Conservation (phyloP, 257 asterid genomes). For the Rauvolfia tetraphylla region DNA sequence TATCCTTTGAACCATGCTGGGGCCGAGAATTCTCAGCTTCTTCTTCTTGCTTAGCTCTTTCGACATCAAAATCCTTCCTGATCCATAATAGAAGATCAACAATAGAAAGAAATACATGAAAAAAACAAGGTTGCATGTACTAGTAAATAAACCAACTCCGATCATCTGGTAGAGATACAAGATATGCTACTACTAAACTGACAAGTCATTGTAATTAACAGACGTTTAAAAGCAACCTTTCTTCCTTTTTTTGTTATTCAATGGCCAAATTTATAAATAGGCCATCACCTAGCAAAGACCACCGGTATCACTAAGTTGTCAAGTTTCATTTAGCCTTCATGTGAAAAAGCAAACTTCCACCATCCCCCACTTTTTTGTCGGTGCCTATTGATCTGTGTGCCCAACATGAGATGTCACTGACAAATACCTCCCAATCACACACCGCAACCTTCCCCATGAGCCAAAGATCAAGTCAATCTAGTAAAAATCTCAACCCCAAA, state of each 20-base stretch:
- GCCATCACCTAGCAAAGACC: not conserved
- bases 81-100: slow-evolving; percentile 18
- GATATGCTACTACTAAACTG: not conserved
- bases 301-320: not conserved
- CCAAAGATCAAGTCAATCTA: not conserved
- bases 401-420: not conserved
- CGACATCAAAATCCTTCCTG: slow-evolving; percentile 74
- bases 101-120: not conserved
- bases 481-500: not conserved
- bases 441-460: not conserved
- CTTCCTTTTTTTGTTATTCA: not conserved
- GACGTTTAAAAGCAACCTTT: not conserved
- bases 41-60: slow-evolving; percentile 70
- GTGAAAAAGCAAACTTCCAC: not conserved
- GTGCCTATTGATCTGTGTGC: not conserved
- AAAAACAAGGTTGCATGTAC: not conserved
- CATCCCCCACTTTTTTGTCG: not conserved
- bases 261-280: not conserved
- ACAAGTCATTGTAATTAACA: not conserved
- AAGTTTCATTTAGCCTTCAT: not conserved
- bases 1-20: slow-evolving; percentile 43
- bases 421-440: not conserved
- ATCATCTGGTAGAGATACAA: not conserved
- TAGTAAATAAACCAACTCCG: not conserved
- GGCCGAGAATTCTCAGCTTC: slow-evolving; percentile 41